Evolutionary conservation across 768 basidiomycete species (phyloP), one percentile per base, ranked within the genome.

Genomic region (Royoungia palumana): DNA sequence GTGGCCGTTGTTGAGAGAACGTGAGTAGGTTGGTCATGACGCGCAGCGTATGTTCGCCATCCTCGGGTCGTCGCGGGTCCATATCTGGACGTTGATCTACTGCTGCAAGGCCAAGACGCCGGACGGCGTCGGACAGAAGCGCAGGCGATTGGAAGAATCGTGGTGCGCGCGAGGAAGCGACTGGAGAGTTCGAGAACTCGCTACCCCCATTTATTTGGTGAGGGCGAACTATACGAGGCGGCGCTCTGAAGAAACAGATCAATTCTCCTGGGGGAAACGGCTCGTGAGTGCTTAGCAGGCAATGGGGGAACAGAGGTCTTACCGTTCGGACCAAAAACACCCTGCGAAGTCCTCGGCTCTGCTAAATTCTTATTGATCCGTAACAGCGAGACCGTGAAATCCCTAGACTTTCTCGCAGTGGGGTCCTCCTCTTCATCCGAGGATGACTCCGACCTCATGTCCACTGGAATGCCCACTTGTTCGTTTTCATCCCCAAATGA

Each of bases 291-390:
- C n/a, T 16, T 46, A n/a, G 38, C 45, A 48, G 4, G 14, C 36
- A 16, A 2, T 4, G 21, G 27, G 16, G 30, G 46, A 21, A 21
- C 21, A 4, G 35, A 22, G 7, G 4, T 61, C 74, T 39, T 50
- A 91, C 93, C 94, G 61, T 91, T 90, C 0, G 89, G 88, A 1
- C 92, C 89, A 72, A 94, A 95, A 0, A 84, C 79, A 2, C 89
- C 93, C 59, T 94, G 92, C 2, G 89, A 91, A 0, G 88, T 90
- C 52, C 89, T 72, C 2, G 91, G 86, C 64, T 93, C 90, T 0
- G 87, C 85, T 6, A 92, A 65, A 62, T 91, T 91, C 68, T 90
- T 88, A 56, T 83, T 77, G 42, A 75, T 81, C 42, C 82, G 73
- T 51, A 87, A 57, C 2, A 85, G 56, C 0, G 80, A 73, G 30